Percentiles rank a stretch among this genome's conserved stretches.
Conservation (phyloP, 1,284 basidiomycete genomes). For the Hymenochaete sp. region DNA sequence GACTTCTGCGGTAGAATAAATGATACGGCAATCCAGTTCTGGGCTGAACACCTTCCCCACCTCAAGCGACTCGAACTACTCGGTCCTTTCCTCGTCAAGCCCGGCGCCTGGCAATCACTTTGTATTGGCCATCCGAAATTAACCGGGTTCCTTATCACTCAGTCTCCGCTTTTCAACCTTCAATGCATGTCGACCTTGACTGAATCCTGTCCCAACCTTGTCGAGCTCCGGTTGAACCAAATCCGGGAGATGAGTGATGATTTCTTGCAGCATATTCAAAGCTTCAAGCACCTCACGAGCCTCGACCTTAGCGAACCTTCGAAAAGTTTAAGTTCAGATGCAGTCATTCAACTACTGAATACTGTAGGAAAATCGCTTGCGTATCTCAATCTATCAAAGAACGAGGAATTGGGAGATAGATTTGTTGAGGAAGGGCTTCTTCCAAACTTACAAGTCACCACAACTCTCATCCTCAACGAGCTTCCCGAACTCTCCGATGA, state of each 20-base stretch:
- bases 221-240: slow-evolving; percentile 71
- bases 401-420: slow-evolving; percentile 46
- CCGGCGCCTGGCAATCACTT: slow-evolving; percentile 70
- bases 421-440: slow-evolving; percentile 58
- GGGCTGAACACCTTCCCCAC: slow-evolving; percentile 55
- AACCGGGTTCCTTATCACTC: slow-evolving; percentile 70
- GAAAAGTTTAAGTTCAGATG: slow-evolving; percentile 47
- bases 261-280: slow-evolving; percentile 49
- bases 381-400: slow-evolving; percentile 58
- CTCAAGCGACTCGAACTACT: slow-evolving; percentile 74
- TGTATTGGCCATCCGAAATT: slow-evolving; percentile 57
- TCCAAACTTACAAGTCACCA: slow-evolving; percentile 43
- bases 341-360: slow-evolving; percentile 47
- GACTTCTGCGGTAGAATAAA: slow-evolving; percentile 85
- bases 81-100: slow-evolving; percentile 82
- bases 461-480: slow-evolving; percentile 49
- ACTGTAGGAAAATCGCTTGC: slow-evolving; percentile 41
- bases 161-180: slow-evolving; percentile 83
- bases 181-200: slow-evolving; percentile 62
- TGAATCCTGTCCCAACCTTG: slow-evolving; percentile 51
- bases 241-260: slow-evolving; percentile 64
- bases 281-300: slow-evolving; percentile 37
- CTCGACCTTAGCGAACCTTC: slow-evolving; percentile 57
- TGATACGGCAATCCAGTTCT: slow-evolving; percentile 56
- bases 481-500: slow-evolving; percentile 59